Conservation (phyloP, 768 basidiomycete species). For the Boletus reticuloceps region DNA sequence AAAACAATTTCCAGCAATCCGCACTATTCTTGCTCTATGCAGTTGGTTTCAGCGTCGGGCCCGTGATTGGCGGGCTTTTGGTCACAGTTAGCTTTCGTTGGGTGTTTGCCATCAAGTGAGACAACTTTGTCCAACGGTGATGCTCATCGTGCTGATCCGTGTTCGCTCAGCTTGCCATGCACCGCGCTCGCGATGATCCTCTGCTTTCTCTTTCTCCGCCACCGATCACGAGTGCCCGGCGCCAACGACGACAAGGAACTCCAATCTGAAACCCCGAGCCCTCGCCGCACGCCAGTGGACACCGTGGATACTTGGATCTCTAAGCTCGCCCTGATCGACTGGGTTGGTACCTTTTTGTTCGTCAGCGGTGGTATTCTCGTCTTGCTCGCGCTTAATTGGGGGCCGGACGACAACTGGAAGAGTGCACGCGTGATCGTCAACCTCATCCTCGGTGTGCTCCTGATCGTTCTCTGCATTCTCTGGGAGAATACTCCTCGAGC, state of each 20-base stretch:
- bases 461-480: slow-evolving; percentile 37
- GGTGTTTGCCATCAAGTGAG: slow-evolving; percentile 57
- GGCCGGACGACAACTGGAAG: slow-evolving; percentile 42
- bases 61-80: slow-evolving; percentile 42
- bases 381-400: slow-evolving; percentile 51
- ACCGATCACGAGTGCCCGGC: slow-evolving; percentile 18
- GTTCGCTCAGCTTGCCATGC: slow-evolving; percentile 37
- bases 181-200: slow-evolving; percentile 36
- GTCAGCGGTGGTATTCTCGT: slow-evolving; percentile 43
- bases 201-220: slow-evolving; percentile 41
- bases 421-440: slow-evolving; percentile 43
- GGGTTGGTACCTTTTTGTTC: slow-evolving; percentile 46
- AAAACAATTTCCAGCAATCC: slow-evolving; percentile 42
- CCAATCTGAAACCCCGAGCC: neutral
- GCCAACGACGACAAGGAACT: slow-evolving; percentile 12
- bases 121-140: neutral
- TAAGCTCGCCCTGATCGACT: slow-evolving; percentile 40
- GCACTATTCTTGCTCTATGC: slow-evolving; percentile 43
- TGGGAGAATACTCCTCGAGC: slow-evolving; percentile 46
- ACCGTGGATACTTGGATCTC: slow-evolving; percentile 20
- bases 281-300: neutral
- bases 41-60: slow-evolving; percentile 43
- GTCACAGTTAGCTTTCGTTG: slow-evolving; percentile 44
- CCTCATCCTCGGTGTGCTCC: slow-evolving; percentile 43
- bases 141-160: neutral